These are phyloP conservation scores for Solanum microdontum DNA, from an alignment of 257 asterid genomes.

Conservation along the genomic window DNA sequence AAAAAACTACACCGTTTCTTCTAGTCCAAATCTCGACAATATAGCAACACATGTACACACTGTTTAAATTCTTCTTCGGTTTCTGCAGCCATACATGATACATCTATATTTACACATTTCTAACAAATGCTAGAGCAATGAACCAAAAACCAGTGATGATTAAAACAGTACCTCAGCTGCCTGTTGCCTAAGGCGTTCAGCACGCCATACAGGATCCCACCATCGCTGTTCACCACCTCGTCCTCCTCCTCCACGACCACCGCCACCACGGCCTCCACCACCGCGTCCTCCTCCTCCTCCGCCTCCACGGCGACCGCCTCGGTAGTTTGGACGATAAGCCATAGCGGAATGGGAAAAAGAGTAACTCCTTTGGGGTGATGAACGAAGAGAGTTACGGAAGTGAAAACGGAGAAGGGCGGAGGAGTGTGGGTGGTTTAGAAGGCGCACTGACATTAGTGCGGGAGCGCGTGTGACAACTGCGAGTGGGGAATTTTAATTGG, in stretches of 20 bases:
- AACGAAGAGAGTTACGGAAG: constrained; percentile 6
- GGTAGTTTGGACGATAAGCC: constrained; percentile 77
- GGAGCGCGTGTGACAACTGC: neutral
- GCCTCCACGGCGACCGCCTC: constrained; percentile 61
- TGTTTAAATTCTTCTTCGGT: too few relatives aligned
- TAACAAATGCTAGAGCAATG: neutral
- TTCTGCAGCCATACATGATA: neutral
- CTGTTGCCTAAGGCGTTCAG: constrained; percentile 77
- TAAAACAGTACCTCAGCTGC: constrained; percentile 54
- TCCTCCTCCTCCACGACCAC: constrained; percentile 41
- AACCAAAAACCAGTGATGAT: neutral
- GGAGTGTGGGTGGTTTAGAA: neutral
- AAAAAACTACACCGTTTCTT: neutral
- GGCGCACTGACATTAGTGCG: neutral
- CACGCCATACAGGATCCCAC: constrained; percentile 99
- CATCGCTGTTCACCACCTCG: constrained; percentile 87
- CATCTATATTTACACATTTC: neutral
- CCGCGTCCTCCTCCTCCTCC: constrained; percentile 17
- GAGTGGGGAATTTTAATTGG: neutral
- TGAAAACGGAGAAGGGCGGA: neutral
- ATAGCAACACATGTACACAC: neutral
- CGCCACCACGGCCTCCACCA: constrained; percentile 26
- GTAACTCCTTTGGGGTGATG: neutral
- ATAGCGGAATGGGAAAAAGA: constrained; percentile 16
- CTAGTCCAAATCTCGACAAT: neutral